Percentiles rank a stretch among this genome's conserved stretches.
phyloP scores from a whole-genome alignment of 495 filamentous ascomycete species.

The Xylaria scruposa region DNA sequence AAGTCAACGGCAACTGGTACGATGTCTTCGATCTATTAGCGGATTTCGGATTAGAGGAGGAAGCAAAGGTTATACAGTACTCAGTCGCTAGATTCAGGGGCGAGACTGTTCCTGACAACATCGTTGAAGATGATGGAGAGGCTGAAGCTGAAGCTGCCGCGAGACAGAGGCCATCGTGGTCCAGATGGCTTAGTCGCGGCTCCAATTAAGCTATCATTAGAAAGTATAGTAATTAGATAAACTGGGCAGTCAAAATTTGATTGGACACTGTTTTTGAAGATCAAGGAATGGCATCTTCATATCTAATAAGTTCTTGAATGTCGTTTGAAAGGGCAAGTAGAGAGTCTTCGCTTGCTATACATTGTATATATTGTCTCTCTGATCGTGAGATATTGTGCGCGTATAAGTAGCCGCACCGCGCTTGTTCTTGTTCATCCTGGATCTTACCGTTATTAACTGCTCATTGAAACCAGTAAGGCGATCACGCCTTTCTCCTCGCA shows the following conservation, averaged over 20 bases:
- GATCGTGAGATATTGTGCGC: too few relatives aligned
- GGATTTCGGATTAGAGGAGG: conserved; percentile 20
- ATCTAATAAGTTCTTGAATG: neutral
- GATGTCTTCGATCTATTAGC: conserved; percentile 34
- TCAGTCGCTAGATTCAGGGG: conserved; percentile 13
- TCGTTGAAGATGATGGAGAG: neutral
- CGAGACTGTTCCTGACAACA: neutral
- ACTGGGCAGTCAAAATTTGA: neutral
- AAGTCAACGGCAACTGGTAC: conserved; percentile 20
- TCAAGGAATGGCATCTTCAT: neutral
- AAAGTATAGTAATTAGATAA: neutral
- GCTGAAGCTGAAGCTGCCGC: neutral
- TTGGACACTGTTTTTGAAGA: neutral
- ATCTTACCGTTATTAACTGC: neutral
- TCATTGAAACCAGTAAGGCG: neutral
- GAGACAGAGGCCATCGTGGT: neutral
- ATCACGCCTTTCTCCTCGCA: too few relatives aligned
- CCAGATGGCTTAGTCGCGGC: neutral
- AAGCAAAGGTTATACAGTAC: conserved; percentile 30
- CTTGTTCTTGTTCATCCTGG: neutral
- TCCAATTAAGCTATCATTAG: neutral
- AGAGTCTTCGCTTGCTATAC: neutral
- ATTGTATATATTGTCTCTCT: neutral
- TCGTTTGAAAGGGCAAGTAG: neutral
- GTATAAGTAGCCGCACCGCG: too few relatives aligned